These are phyloP conservation scores for Dictyostelium gargantuum DNA, from an alignment of 208 protist species.

Conservation along the genomic window DNA sequence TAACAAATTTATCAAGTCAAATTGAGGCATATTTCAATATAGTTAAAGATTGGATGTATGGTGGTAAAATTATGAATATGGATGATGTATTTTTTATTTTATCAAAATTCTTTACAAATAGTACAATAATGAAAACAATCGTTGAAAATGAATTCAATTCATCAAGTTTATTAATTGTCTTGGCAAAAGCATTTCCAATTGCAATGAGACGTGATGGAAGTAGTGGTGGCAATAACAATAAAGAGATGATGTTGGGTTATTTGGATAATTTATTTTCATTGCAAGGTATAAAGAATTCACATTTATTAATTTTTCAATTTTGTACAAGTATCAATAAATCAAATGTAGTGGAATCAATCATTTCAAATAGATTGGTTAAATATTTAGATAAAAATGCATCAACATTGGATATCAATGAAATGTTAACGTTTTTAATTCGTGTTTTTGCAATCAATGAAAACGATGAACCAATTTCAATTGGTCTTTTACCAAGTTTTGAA, in stretches of 20 bases:
- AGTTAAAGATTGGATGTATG: constrained; percentile 3
- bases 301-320: constrained; percentile 12
- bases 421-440: constrained; percentile 1
- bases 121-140: not conserved
- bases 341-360: not conserved
- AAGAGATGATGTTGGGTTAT: not conserved
- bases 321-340: not conserved
- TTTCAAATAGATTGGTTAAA: not conserved
- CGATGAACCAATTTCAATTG: not conserved
- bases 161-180: not conserved
- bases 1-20: not conserved
- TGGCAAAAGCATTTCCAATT: not conserved
- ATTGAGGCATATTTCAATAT: not conserved
- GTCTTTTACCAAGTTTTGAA: not conserved
- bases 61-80: not conserved
- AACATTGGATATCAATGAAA: not conserved
- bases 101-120: not conserved
- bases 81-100: not conserved
- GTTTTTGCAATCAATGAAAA: not conserved
- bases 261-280: not conserved
- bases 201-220: not conserved
- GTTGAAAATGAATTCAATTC: not conserved
- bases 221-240: not conserved
- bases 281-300: not conserved
- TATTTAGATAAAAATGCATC: constrained; percentile 7